Base-by-base conservation (phyloP, 495 filamentous ascomycete species). In the Penicillium canariense region DNA sequence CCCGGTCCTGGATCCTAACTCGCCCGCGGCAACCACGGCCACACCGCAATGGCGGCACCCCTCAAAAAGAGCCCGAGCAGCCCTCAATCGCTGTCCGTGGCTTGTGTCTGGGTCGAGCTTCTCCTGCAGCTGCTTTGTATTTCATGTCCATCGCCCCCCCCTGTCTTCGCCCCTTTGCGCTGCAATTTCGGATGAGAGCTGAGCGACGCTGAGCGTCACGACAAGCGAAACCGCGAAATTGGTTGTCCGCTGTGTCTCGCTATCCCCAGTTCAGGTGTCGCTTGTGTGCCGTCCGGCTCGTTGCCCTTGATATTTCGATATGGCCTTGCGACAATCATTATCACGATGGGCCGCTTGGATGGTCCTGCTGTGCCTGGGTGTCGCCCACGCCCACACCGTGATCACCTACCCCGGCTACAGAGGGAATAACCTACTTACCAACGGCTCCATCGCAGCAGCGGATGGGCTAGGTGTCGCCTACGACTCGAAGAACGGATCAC, bases 381-480 rank as follows among this genome's bases (percentile, higher is more conserved):
- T 85, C 60, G 83, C 79, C 27, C 75, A 84, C 17, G 88, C 94
- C 39, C 94, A 99, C 69, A 94, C 84, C 12, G 77, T 96, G 66
- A 88, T 97, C 72, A 86, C 87, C 55, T 99, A 97, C 65, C 95
- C 95, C 1, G 89, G 89, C 61, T 96, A 90, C 85, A 81, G 94
- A 83, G 94, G 91, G 59, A 87, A 99, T 75, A 97, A 96, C 68
- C 81, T 97, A 35, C 79, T 86, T 60, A 87, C 86, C 40, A 95
- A 90, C 69, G 82, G 82, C 5, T 81, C 82, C 3, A 60, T 82
- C 47, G 61, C 56, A 30, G 62, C 77, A 40, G 30, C 72, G 11
- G 50, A 75, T 50, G 73, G 81, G 36, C 62, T 82, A 28, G 74
- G 75, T 59, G 63, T 75, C 0, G 78, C 77, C n/a, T 68, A 64